These are phyloP conservation scores for Colletotrichum lentis DNA, from an alignment of 2,329 filamentous ascomycete species.

Conservation along the genomic window DNA sequence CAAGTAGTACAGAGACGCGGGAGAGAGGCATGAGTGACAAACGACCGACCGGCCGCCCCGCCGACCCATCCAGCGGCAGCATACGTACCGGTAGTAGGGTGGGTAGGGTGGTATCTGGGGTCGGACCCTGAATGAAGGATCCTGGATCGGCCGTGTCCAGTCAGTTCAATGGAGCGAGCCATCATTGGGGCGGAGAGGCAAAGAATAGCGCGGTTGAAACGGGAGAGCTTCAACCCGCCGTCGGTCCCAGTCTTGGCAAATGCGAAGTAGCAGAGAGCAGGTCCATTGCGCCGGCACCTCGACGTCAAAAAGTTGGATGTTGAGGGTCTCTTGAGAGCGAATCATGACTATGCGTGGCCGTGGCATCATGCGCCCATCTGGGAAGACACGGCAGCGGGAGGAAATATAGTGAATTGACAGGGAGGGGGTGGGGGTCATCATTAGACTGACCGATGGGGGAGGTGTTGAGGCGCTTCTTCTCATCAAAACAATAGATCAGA, in stretches of 20 bases:
- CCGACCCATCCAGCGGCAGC: background rate
- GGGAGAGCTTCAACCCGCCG: constrained; percentile 35
- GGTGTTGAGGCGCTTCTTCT: background rate
- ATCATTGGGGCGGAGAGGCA: constrained; percentile 16
- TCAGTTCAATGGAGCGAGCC: constrained; percentile 19
- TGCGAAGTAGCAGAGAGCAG: constrained; percentile 30
- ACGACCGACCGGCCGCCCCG: background rate
- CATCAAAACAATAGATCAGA: constrained; percentile 13
- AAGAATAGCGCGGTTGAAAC: constrained; percentile 35
- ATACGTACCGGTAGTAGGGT: too few species aligned
- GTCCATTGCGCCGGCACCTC: constrained; percentile 32
- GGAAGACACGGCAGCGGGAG: background rate
- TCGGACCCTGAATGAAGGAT: constrained; percentile 37
- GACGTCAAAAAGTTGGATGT: constrained; percentile 7
- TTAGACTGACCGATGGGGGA: background rate
- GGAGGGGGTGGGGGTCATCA: background rate
- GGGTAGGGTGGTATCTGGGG: constrained; percentile 31
- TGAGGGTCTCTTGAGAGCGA: background rate
- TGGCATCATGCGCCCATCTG: constrained; percentile 7
- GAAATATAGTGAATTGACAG: background rate
- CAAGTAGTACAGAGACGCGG: background rate
- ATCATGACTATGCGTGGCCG: background rate
- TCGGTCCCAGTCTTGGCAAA: constrained; percentile 33
- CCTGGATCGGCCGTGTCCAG: constrained; percentile 29
- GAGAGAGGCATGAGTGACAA: background rate